A percentile compares a stretch with the other conserved stretches of the same genome.
These are phyloP conservation scores for Trichoderma oligosporum DNA, from an alignment of 2,329 filamentous ascomycete genomes.

Conservation along the genomic window DNA sequence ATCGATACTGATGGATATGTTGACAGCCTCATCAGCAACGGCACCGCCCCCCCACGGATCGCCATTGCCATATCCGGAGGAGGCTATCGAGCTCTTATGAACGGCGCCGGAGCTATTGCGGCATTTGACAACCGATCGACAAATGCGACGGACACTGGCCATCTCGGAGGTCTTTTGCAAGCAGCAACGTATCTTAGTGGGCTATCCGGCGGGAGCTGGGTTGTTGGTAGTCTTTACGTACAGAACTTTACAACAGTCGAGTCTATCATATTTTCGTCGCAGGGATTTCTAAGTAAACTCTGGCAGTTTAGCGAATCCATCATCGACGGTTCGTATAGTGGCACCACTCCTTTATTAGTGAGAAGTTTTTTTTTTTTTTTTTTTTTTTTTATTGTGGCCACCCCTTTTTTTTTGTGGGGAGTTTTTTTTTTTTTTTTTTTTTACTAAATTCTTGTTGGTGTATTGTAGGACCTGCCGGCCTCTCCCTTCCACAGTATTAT, in stretches of 20 bases:
- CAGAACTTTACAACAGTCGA: slow-evolving; percentile 73
- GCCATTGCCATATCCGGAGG: slow-evolving; percentile 73
- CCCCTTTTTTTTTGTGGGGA: no score
- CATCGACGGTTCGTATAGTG: slow-evolving; percentile 30
- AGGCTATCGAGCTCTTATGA: slow-evolving; percentile 74
- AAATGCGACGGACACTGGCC: slow-evolving; percentile 47
- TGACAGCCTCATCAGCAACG: slow-evolving; percentile 18
- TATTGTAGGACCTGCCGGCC: slow-evolving; percentile 37
- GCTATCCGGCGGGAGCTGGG: slow-evolving; percentile 71
- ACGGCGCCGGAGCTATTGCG: slow-evolving; percentile 68
- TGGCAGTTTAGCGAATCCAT: slow-evolving; percentile 39
- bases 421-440: no score
- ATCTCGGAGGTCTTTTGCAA: slow-evolving; percentile 69
- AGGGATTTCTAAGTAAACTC: slow-evolving; percentile 30
- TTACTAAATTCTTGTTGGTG: background rate
- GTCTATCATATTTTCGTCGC: slow-evolving; percentile 27
- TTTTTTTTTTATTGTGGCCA: no score
- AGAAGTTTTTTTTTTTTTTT: no score
- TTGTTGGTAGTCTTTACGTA: slow-evolving; percentile 67
- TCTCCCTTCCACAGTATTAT: slow-evolving; percentile 51
- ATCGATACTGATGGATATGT: slow-evolving; percentile 23
- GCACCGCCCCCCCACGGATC: slow-evolving; percentile 44
- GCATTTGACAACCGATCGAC: slow-evolving; percentile 68
- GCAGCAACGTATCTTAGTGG: slow-evolving; percentile 70
- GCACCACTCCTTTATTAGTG: background rate